Conservation (phyloP, 768 basidiomycete genomes). For the Kwoniella shandongensis region DNA sequence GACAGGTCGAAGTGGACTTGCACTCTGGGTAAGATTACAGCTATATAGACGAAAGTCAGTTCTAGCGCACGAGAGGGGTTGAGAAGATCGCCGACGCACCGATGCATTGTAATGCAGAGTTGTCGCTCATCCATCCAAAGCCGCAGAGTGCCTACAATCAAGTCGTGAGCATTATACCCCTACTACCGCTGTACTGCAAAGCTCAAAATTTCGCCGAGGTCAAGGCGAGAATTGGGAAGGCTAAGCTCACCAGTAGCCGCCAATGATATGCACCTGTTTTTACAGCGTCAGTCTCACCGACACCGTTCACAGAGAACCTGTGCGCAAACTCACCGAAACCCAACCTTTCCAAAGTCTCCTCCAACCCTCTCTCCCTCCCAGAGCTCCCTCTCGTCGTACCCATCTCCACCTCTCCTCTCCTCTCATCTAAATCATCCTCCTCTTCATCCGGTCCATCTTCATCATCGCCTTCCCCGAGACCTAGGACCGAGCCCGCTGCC, state of each 20-base stretch:
- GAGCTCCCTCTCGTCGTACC: conserved; percentile 12
- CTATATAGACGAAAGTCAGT: no score
- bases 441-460: conserved; percentile 1
- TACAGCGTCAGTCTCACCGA: no score
- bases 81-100: no score
- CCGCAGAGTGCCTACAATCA: conserved; percentile 44
- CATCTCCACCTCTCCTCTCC: conserved; percentile 8
- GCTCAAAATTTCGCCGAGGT: background rate
- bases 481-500: conserved; percentile 13
- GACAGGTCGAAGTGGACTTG: conserved; percentile 80
- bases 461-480: conserved; percentile 17
- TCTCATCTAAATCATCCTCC: conserved; percentile 14
- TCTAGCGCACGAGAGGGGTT: no score
- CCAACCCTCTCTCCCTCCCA: conserved; percentile 40
- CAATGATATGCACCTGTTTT: conserved; percentile 48
- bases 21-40: conserved; percentile 93
- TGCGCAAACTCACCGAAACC: conserved; percentile 42
- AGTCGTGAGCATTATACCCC: no score
- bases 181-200: no score
- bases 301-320: no score
- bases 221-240: background rate
- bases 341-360: conserved; percentile 48
- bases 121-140: conserved; percentile 53
- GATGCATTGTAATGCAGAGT: conserved; percentile 48
- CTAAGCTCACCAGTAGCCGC: conserved; percentile 42